Base-by-base conservation (phyloP, 495 filamentous ascomycete species). In the Penicillium lividum region DNA sequence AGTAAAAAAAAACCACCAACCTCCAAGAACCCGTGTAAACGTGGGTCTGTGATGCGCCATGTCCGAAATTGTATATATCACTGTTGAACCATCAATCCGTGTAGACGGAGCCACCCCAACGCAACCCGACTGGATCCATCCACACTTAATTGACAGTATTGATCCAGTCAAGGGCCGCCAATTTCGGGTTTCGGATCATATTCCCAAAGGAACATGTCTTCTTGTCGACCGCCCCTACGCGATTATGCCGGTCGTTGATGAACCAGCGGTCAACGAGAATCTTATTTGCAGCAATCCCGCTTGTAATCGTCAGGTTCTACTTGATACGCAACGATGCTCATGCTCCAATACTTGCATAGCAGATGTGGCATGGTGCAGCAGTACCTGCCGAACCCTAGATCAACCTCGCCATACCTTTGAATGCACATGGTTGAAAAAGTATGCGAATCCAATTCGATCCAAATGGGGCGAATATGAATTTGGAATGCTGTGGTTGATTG, bases 401-500 rank as follows among this genome's bases (percentile, higher is more conserved):
- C 42, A 54, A 44, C 7, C 44, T 7, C 69, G 72, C 1, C 74
- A 77, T 58, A 63, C 25, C 0, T 73, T 77, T 36, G 74, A 77
- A 61, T 77, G 74, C 18, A 63, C 51, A 15, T 77, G 74, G 74
- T 60, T 77, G 10, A 65, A 72, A 53, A 58, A 62, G 40, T 74
- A 71, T 50, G 54, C 68, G 0, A 50, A 18, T 0, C 45, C 69
- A 4, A 67, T 77, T 3, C 69, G 69, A 8, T 18, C 60, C 3
- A 77, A 77, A 68, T 56, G 69, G 56, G 65, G 71, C 42, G 72
- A 75, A 56, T 77, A 75, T 56, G 64, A 69, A 16, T 77, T 77
- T 36, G 72, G 74, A 11, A 74, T 77, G 74, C 25, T 75, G 34
- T 77, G 74, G 74, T 30, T 77, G 54, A 75, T 77, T 59, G 68